A percentile compares a stretch with the other conserved stretches of the same genome.
Evolutionary conservation across 2,329 filamentous ascomycete species (phyloP).

Genomic region (Dothideomycetes sp.): DNA sequence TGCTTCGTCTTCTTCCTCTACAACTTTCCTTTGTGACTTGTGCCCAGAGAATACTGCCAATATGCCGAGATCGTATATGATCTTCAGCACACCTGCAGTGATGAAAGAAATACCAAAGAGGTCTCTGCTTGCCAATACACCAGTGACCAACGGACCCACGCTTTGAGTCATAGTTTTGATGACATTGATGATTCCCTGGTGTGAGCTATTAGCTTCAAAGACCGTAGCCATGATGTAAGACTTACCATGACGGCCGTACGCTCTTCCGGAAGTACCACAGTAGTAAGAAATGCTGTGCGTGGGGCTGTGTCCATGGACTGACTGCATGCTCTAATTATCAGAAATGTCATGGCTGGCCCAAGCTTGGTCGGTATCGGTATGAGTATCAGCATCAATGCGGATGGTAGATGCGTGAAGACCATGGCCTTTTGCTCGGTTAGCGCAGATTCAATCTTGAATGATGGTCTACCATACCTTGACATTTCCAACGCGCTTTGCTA

Average conservation of each 20-base stretch:
- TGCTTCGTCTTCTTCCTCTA: neutral
- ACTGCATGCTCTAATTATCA: slow-evolving; percentile 52
- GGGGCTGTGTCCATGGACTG: slow-evolving; percentile 62
- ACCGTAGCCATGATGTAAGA: no score
- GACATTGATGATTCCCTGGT: slow-evolving; percentile 58
- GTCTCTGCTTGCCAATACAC: slow-evolving; percentile 44
- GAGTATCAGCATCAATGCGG: slow-evolving; percentile 48
- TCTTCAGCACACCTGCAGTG: slow-evolving; percentile 51
- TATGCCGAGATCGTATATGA: slow-evolving; percentile 29
- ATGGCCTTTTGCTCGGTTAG: slow-evolving; percentile 29
- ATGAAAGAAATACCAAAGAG: slow-evolving; percentile 54
- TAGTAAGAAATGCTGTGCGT: slow-evolving; percentile 56
- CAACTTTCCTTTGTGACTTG: neutral
- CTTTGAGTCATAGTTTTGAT: slow-evolving; percentile 55
- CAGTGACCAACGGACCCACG: slow-evolving; percentile 52
- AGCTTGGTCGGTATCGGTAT: slow-evolving; percentile 47
- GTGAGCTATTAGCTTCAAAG: no score
- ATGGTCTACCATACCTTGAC: neutral
- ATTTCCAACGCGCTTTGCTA: slow-evolving; percentile 8
- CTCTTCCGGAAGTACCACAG: slow-evolving; percentile 51
- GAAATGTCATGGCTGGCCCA: slow-evolving; percentile 45
- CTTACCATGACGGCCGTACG: slow-evolving; percentile 62
- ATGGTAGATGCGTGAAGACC: slow-evolving; percentile 53
- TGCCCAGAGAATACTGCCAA: slow-evolving; percentile 15
- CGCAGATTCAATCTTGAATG: neutral